Conservation (phyloP, 83 land plant species). For the Larix sibirica region DNA sequence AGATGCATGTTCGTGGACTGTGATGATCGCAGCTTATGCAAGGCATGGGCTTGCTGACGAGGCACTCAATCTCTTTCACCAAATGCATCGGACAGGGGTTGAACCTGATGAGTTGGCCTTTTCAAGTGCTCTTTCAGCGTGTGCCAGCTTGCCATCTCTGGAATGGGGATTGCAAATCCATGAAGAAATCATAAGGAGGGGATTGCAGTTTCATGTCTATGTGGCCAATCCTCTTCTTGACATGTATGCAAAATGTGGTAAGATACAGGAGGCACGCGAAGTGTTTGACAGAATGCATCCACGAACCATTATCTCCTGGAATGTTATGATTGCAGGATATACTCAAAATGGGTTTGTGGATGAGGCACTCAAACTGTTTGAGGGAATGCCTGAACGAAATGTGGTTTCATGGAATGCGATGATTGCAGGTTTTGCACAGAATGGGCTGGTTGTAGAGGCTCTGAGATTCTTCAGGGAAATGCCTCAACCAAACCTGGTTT, state of each 20-base stretch:
- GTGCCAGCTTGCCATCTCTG: constrained; percentile 9
- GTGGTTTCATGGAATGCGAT: constrained; percentile 2
- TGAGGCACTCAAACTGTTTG: not conserved
- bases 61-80: constrained; percentile 23
- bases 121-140: not conserved
- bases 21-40: constrained; percentile 34
- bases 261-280: not conserved
- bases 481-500: not conserved
- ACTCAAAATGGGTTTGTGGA: not conserved
- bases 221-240: constrained; percentile 12
- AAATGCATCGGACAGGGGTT: constrained; percentile 20
- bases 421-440: not conserved
- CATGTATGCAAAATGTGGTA: constrained; percentile 25
- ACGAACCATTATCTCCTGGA: not conserved
- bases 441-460: not conserved
- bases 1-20: constrained; percentile 28
- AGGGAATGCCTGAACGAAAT: not conserved
- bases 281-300: constrained; percentile 4
- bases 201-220: not conserved
- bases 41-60: not conserved
- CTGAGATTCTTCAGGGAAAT: not conserved
- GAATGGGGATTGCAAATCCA: constrained; percentile 12
- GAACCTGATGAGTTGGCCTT: not conserved
- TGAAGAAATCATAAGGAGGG: constrained; percentile 2
- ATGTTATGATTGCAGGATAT: constrained; percentile 5